Percentiles rank a stretch among this genome's conserved stretches.
phyloP scores from a whole-genome alignment of 352 stramenopile genomes.

The Vaucheria bursata region DNA sequence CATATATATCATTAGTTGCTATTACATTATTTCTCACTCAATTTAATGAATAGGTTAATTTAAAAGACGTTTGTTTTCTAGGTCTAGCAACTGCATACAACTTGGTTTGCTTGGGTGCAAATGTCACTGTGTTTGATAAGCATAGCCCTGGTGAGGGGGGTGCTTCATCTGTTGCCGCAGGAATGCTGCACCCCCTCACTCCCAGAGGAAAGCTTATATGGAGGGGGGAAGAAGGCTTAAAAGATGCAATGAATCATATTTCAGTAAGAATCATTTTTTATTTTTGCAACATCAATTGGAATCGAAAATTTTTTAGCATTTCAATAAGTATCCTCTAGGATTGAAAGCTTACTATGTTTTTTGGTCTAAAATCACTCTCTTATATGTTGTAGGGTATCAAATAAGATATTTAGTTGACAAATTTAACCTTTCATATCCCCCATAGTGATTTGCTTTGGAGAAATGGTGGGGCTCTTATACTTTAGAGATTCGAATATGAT shows the following conservation, averaged over 20 bases:
- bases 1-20: too few species aligned
- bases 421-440: too few species aligned
- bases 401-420: too few species aligned
- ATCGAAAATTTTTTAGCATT: neutral
- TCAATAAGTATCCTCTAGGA: too few species aligned
- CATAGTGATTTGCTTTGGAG: too few species aligned
- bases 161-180: constrained; percentile 33
- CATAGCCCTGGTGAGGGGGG: constrained; percentile 11
- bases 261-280: constrained; percentile 15
- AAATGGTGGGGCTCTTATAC: too few species aligned
- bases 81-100: constrained; percentile 41
- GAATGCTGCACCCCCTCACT: constrained; percentile 38
- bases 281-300: neutral
- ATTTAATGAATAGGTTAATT: too few species aligned
- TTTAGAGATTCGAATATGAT: too few species aligned
- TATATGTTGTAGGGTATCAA: too few species aligned
- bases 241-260: constrained; percentile 31
- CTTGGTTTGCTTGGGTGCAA: constrained; percentile 17
- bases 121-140: constrained; percentile 40
- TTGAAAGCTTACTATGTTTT: too few species aligned
- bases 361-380: too few species aligned
- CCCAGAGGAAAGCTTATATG: constrained; percentile 43
- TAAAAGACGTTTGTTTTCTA: neutral
- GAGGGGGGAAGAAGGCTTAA: constrained; percentile 33
- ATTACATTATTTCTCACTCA: too few species aligned